Conservation (phyloP, 75 land plant genomes). For the Cryptomeria japonica region DNA sequence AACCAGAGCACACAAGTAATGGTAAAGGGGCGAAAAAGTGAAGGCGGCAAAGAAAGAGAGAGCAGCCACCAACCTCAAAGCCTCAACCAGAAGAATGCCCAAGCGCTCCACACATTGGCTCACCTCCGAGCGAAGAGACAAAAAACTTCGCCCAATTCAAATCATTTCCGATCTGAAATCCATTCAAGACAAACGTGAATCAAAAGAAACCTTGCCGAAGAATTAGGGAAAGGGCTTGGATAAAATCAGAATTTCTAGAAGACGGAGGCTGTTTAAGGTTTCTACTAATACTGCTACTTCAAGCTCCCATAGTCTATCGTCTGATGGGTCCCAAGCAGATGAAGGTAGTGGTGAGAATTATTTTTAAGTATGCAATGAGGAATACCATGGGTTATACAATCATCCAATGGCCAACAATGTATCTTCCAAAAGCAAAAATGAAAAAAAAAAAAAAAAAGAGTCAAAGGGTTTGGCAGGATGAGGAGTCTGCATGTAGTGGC, state of each 20-base stretch:
- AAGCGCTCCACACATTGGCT: slow-evolving; percentile 29
- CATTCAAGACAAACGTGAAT: background rate
- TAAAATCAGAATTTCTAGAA: slow-evolving; percentile 45
- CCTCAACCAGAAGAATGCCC: slow-evolving; percentile 45
- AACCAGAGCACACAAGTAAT: background rate
- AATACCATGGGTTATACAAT: background rate
- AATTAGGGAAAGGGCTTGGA: background rate
- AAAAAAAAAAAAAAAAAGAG: background rate
- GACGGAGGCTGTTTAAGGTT: slow-evolving; percentile 55
- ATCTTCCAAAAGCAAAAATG: background rate
- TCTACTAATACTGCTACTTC: background rate
- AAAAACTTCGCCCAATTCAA: background rate
- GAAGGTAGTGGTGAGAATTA: background rate
- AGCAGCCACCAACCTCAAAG: slow-evolving; percentile 25
- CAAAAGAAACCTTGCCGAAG: background rate
- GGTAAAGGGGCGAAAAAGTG: background rate
- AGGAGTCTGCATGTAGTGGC: background rate
- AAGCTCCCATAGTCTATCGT: background rate
- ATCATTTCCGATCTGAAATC: background rate
- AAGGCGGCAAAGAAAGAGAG: background rate
- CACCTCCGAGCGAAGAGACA: slow-evolving; percentile 14
- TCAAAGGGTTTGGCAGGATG: background rate
- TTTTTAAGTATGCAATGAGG: background rate
- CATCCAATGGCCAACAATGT: background rate
- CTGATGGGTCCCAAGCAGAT: background rate